These are phyloP conservation scores for Cladosporium sp. DNA, from an alignment of 2,329 filamentous ascomycete genomes.

Conservation along the genomic window DNA sequence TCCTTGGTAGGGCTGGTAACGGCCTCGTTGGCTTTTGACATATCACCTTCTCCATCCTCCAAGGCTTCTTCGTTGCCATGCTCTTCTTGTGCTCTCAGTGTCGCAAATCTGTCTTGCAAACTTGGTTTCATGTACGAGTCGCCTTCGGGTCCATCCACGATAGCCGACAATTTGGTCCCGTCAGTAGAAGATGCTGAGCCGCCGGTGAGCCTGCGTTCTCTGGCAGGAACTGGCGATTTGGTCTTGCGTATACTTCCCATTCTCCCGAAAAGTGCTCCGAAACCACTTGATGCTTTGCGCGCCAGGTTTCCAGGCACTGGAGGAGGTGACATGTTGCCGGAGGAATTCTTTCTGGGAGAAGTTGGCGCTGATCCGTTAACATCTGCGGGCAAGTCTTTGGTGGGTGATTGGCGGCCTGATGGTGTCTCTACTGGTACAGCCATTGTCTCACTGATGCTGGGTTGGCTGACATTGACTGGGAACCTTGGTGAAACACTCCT, in stretches of 20 bases:
- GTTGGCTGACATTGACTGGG: constrained; percentile 26
- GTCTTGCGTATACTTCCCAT: constrained; percentile 57
- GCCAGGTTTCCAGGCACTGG: constrained; percentile 42
- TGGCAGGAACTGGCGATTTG: constrained; percentile 46
- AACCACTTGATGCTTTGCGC: constrained; percentile 83
- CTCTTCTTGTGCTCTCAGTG: constrained; percentile 48
- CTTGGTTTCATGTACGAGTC: constrained; percentile 39
- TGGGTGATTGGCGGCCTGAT: constrained; percentile 10
- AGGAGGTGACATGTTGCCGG: constrained; percentile 37
- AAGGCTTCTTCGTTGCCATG: constrained; percentile 37
- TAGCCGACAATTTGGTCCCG: constrained; percentile 22
- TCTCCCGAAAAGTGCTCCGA: constrained; percentile 74
- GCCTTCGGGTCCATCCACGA: constrained; percentile 31
- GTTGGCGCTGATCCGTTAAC: constrained; percentile 3
- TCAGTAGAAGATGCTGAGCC: constrained; percentile 24
- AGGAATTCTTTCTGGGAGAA: constrained; percentile 18
- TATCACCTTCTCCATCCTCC: constrained; percentile 51
- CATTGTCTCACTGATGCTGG: constrained; percentile 19
- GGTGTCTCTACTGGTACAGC: neutral
- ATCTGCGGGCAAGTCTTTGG: constrained; percentile 9
- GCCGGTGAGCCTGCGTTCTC: constrained; percentile 30
- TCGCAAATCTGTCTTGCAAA: constrained; percentile 49
- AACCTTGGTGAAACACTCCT: constrained; percentile 16
- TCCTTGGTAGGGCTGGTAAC: constrained; percentile 25
- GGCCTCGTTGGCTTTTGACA: neutral